These are phyloP conservation scores for Fragilaria crotonensis DNA, from an alignment of 108 stramenopile genomes.

Conservation along the genomic window DNA sequence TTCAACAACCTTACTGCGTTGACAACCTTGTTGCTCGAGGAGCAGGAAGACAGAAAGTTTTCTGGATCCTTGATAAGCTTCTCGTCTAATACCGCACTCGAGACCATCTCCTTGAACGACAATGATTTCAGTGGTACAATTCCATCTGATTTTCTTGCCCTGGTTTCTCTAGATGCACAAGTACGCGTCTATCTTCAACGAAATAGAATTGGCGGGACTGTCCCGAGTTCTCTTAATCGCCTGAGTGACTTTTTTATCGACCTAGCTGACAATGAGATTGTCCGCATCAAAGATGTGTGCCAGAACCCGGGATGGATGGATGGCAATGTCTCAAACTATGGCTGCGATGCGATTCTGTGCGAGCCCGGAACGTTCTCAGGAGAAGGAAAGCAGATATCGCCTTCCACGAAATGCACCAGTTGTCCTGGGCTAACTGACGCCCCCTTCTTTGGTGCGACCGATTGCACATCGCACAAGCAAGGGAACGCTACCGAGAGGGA, in stretches of 20 bases:
- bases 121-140: constrained; percentile 26
- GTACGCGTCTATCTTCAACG: constrained; percentile 25
- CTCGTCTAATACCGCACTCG: background rate
- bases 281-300: constrained; percentile 47
- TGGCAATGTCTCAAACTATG: constrained; percentile 26
- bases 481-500: constrained; percentile 30
- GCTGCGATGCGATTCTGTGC: constrained; percentile 54
- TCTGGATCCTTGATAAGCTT: background rate
- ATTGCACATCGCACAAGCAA: constrained; percentile 21
- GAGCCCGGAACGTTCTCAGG: constrained; percentile 39
- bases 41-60: background rate
- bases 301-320: constrained; percentile 26
- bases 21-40: background rate
- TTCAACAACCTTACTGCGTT: constrained; percentile 29
- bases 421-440: constrained; percentile 46
- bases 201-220: constrained; percentile 32
- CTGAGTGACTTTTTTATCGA: constrained; percentile 60
- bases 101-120: constrained; percentile 3
- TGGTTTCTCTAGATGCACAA: background rate
- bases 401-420: constrained; percentile 28
- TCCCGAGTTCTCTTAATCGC: constrained; percentile 30
- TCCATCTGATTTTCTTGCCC: constrained; percentile 10
- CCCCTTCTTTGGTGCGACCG: constrained; percentile 45
- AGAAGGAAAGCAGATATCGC: constrained; percentile 47
- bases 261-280: constrained; percentile 57